Evolutionary conservation across 352 stramenopile genomes (phyloP), one percentile per base, ranked within the genome.

Genomic region (Pythium dissotocum): DNA sequence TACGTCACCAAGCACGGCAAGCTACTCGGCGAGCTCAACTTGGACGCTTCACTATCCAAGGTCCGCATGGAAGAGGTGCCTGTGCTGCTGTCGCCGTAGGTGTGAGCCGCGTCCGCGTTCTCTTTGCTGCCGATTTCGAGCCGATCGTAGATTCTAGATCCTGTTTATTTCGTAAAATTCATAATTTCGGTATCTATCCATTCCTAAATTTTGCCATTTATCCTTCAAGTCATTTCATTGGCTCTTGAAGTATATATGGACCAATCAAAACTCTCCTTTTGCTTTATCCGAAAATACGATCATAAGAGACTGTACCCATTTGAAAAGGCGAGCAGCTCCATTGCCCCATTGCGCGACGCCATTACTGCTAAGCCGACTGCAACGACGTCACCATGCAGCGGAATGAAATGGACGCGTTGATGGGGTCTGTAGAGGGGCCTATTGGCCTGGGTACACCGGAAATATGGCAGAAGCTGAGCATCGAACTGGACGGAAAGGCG

Each of bases 401-500:
- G 60, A 95, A 95, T 63, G 87, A 95, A 70, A 74, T 93, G 28
- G 87, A 95, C 53, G 84, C 85, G 44, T 65, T 81, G 18, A 61
- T 93, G 49, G 70, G 72, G 10, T 82, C 77, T 52, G 21, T 52
- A 24, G 71, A 63, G 14, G 56, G 63, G 26, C 69, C 76, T 21
- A 78, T 92, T 26, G 87, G 87, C 6, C 73, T 95, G 16, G 85
- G 85, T 18, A 88, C 87, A 21, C 83, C 87, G 18, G 87, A 95
- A 73, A 61, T 91, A 44, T 95, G 87, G 87, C 82, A 90, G 63
- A 82, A 83, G 33, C 75, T 95, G 57, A 88, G 87, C 40, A 76
- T 86, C 21, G 87, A 95, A 71, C 65, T 95, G n/a, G 79, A 91
- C 63, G 87, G 87, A 9, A 91, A 91, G 67, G 91, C 80, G 6